phyloP scores from a whole-genome alignment of 768 basidiomycete genomes.

The Terana coerulea region DNA sequence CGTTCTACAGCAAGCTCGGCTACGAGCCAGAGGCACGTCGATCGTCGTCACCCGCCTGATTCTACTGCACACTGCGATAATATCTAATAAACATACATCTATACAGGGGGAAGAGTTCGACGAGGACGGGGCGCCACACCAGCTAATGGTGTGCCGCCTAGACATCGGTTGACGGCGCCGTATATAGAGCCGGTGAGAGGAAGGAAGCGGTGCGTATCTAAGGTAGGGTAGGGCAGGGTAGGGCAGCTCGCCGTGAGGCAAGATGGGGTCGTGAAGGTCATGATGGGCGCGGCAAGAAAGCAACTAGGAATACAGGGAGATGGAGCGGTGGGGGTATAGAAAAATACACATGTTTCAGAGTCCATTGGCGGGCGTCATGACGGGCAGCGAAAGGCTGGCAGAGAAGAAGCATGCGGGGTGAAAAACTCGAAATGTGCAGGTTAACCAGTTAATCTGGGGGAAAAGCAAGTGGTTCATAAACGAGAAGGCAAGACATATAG shows the following conservation, averaged over 20 bases:
- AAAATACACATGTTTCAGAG: conserved; percentile 6
- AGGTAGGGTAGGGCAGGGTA: no score
- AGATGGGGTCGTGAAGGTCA: conserved; percentile 4
- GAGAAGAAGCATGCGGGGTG: neutral
- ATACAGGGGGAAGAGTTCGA: conserved; percentile 68
- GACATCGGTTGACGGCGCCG: conserved; percentile 22
- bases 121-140: conserved; percentile 84
- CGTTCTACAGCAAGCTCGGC: conserved; percentile 74
- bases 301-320: conserved; percentile 12
- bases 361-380: conserved; percentile 22
- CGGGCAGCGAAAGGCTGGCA: conserved; percentile 20
- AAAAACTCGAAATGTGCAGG: neutral
- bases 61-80: no score
- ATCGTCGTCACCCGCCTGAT: no score
- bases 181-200: neutral
- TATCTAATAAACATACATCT: conserved; percentile 6
- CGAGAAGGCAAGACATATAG: no score
- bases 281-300: neutral
- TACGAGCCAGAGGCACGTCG: conserved; percentile 64
- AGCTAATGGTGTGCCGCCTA: conserved; percentile 70
- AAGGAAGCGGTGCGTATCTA: neutral
- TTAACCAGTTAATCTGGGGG: neutral
- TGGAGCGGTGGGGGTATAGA: conserved; percentile 11
- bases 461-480: conserved; percentile 1
- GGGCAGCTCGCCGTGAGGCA: no score